Evolutionary conservation across 192 early-diverging fungal species (phyloP).

Genomic region (Coemansia pectinata): DNA sequence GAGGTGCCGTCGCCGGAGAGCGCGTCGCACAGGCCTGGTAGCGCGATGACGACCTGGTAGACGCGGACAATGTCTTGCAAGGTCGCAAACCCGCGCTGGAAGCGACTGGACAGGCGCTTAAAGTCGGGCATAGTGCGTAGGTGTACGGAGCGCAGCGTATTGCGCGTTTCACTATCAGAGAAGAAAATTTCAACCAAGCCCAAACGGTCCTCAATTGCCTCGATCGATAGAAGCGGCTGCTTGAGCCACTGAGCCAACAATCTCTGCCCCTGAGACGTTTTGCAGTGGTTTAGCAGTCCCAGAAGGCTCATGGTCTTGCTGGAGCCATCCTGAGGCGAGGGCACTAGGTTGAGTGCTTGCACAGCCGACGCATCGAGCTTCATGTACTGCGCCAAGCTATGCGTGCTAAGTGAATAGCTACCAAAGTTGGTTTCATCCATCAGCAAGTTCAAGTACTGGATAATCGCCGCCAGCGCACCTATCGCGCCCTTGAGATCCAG

Average conservation of each 20-base stretch:
- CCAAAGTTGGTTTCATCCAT: conserved; percentile 79
- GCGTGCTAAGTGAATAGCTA: conserved; percentile 66
- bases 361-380: conserved; percentile 88
- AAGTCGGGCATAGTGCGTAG: conserved; percentile 87
- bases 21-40: conserved; percentile 65
- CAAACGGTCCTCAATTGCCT: conserved; percentile 75
- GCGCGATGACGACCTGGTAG: conserved; percentile 78
- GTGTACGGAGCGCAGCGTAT: conserved; percentile 66
- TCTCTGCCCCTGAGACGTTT: conserved; percentile 82
- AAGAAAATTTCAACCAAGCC: conserved; percentile 71
- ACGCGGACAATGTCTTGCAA: conserved; percentile 87
- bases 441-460: conserved; percentile 61
- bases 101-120: conserved; percentile 80
- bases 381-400: conserved; percentile 90
- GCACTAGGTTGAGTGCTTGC: conserved; percentile 83
- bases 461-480: conserved; percentile 23
- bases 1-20: conserved; percentile 49
- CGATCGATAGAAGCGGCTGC: conserved; percentile 77
- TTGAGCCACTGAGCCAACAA: conserved; percentile 90
- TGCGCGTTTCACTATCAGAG: conserved; percentile 65
- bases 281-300: conserved; percentile 86
- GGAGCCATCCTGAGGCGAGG: conserved; percentile 67
- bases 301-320: conserved; percentile 67
- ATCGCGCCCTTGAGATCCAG: conserved; percentile 43
- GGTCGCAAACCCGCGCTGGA: conserved; percentile 74